Evolutionary conservation across 2,329 filamentous ascomycete genomes (phyloP), one percentile per base, ranked within the genome.

Genomic region (Diaporthe batatas): DNA sequence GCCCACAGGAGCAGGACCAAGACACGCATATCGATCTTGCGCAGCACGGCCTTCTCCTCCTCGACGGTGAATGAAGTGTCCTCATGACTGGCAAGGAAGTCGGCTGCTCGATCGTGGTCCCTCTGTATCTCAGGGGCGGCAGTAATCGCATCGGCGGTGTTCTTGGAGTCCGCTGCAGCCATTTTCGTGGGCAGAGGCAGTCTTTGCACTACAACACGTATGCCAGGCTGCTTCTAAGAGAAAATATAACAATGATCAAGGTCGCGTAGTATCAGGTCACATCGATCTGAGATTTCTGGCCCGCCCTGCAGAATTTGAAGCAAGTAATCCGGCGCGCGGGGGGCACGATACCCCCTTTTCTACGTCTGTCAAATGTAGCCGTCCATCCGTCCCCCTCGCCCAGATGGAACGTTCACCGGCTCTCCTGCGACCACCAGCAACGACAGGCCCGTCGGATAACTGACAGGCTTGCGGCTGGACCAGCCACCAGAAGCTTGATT

Each of bases 1-100:
- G 87, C 86, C 1, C 85, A 83, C 1, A 89, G 82, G 8, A 90
- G 78, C 6, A 90, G 80, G 7, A 86, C 85, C 1, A 90, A 80
- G 10, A 90, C 81, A 0, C 84, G 84, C 12, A 79, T 75, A 75
- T 90, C 87, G 59, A 89, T 88, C n/a, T 81, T 81, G 29, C 79
- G 80, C n/a, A 86, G 75, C 4, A 85, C 83, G 1, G 76, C 79
- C n/a, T 82, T 83, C 75, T 88, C 86, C 76, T 89, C 86, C 51
- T 87, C 85, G 71, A 84, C 84, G 0, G 82, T 84, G 75, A 88
- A 88, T 0, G 79, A 77, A 6, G 77, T 77, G 54, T 81, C 79
- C 55, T 80, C 82, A 57, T 84, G 82, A 34, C 80, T 79, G 12
- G 81, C 82, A 16, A 87, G 80, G 74, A 86, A 87, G 57, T 83